Evolutionary conservation across 2,329 filamentous ascomycete species (phyloP).

Genomic region (Trichophyton equinum): DNA sequence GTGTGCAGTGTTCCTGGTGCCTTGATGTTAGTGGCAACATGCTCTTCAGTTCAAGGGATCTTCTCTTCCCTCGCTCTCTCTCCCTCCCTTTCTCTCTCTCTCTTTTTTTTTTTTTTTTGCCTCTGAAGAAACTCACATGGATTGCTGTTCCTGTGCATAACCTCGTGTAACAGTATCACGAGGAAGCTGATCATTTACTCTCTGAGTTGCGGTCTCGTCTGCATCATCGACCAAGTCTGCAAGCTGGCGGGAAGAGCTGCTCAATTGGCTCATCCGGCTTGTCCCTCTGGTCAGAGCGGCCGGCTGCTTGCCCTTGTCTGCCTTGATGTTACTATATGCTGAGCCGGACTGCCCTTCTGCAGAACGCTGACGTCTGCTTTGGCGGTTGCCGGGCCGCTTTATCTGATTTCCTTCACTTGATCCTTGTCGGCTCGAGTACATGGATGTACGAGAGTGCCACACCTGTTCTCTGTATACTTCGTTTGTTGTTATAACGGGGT

Average conservation of each 20-base stretch:
- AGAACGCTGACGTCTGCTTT: background rate
- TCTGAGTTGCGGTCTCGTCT: slow-evolving; percentile 49
- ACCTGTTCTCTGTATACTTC: slow-evolving; percentile 52
- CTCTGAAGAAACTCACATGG: slow-evolving; percentile 10
- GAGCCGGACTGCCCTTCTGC: background rate
- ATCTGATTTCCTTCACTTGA: slow-evolving; percentile 22
- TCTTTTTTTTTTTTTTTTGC: background rate
- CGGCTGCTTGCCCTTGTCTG: background rate
- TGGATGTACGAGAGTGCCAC: slow-evolving; percentile 42
- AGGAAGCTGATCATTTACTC: slow-evolving; percentile 45
- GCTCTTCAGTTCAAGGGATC: background rate
- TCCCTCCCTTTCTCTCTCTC: background rate
- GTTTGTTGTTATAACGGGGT: slow-evolving; percentile 81
- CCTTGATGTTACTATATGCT: background rate
- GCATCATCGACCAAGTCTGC: slow-evolving; percentile 58
- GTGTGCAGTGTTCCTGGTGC: background rate
- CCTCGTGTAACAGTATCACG: slow-evolving; percentile 41
- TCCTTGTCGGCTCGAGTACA: slow-evolving; percentile 40
- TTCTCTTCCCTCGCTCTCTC: background rate
- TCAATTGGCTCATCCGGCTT: slow-evolving; percentile 33
- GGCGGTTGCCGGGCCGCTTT: slow-evolving; percentile 19
- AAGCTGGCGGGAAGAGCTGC: slow-evolving; percentile 43
- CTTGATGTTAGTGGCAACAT: background rate
- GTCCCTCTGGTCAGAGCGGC: slow-evolving; percentile 10
- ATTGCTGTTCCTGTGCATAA: slow-evolving; percentile 42